Percentiles rank a stretch among this genome's conserved stretches.
Conservation (phyloP, 495 filamentous ascomycete genomes). For the Penicillium macrosclerotiorum region DNA sequence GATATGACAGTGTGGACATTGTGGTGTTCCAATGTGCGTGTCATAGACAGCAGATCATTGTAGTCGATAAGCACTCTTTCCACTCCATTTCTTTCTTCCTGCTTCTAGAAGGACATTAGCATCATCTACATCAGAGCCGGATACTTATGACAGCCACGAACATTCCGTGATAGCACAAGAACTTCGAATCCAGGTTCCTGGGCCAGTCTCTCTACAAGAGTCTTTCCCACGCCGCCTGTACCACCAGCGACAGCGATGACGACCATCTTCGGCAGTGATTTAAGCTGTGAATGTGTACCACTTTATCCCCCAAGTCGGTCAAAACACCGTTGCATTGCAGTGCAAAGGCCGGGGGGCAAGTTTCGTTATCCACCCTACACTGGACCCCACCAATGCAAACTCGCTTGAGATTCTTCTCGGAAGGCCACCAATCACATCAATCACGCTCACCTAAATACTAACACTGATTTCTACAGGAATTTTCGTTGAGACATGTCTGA, state of each 20-base stretch:
- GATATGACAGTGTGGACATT: constrained; percentile 54
- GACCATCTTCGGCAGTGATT: constrained; percentile 21
- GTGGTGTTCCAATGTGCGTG: constrained; percentile 41
- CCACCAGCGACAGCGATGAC: constrained; percentile 55
- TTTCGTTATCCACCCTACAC: constrained; percentile 8
- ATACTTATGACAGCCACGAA: constrained; percentile 4
- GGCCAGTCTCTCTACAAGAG: constrained; percentile 46
- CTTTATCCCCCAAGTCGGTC: background rate
- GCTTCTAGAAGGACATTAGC: constrained; percentile 3
- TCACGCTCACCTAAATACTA: no score
- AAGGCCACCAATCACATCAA: no score
- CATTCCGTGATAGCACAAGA: constrained; percentile 41
- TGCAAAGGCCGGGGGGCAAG: background rate
- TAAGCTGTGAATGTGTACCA: no score
- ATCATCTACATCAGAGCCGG: constrained; percentile 22
- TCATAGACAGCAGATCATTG: constrained; percentile 32
- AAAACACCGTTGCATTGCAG: background rate
- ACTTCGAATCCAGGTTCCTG: constrained; percentile 39
- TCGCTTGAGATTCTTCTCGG: background rate
- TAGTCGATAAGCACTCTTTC: constrained; percentile 41
- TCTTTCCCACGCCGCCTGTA: constrained; percentile 49
- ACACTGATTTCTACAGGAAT: no score
- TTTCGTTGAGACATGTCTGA: no score
- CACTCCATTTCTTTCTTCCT: constrained; percentile 7
- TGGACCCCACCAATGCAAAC: constrained; percentile 8